Conservation (phyloP, 352 stramenopile species). For the Blastocystis sp. region DNA sequence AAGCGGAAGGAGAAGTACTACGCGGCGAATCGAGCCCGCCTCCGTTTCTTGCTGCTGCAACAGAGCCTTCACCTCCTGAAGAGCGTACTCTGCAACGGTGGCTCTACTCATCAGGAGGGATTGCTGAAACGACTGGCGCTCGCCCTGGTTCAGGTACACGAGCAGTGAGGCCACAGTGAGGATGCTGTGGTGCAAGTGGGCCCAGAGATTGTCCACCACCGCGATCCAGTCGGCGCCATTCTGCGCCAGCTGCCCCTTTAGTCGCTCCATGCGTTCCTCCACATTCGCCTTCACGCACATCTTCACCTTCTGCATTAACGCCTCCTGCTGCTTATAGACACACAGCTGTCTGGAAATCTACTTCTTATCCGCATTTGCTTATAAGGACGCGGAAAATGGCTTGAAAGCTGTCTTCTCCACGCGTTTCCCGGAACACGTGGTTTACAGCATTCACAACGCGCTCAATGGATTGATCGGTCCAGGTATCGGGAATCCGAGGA, state of each 20-base stretch:
- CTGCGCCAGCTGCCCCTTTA: not conserved
- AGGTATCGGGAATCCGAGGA: too few species aligned
- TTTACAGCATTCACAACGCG: not conserved
- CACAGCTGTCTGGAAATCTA: not conserved
- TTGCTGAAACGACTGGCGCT: not conserved
- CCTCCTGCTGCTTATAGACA: not conserved
- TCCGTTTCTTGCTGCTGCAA: not conserved
- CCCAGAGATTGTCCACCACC: not conserved
- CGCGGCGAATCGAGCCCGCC: not conserved
- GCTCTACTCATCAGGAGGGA: not conserved
- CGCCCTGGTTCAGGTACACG: not conserved
- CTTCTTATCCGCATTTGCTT: not conserved
- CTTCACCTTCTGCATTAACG: not conserved
- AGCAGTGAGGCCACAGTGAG: not conserved
- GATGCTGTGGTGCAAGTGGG: not conserved
- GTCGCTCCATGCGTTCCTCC: not conserved
- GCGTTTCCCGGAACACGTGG: not conserved
- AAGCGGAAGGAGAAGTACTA: not conserved
- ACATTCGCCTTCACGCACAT: not conserved
- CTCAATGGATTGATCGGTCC: not conserved
- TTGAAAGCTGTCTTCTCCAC: not conserved
- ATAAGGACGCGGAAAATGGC: slow-evolving; percentile 7
- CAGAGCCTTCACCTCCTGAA: not conserved
- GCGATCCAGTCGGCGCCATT: not conserved
- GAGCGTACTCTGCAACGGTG: slow-evolving; percentile 6